Evolutionary conservation across 2,329 filamentous ascomycete genomes (phyloP).

Genomic region (Fusarium dlaminii): DNA sequence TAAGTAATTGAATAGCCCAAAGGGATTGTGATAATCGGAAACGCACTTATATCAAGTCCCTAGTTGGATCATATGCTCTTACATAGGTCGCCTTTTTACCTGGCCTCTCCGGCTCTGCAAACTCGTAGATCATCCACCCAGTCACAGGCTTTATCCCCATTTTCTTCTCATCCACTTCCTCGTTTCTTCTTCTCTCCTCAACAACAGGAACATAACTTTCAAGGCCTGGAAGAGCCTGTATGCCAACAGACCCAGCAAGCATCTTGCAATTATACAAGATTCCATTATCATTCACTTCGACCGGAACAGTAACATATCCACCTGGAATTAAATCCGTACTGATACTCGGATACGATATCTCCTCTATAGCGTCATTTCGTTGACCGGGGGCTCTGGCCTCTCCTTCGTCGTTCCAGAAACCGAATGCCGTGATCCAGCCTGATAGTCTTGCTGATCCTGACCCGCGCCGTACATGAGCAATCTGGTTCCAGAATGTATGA

Average conservation of each 20-base stretch:
- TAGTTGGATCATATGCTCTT: background rate
- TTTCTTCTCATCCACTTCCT: background rate
- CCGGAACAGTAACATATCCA: background rate
- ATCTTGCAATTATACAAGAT: background rate
- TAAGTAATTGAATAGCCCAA: no score
- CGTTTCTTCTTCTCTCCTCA: accelerated
- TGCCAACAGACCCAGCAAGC: background rate
- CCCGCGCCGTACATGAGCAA: accelerated
- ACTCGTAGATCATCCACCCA: background rate
- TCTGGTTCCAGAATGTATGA: background rate
- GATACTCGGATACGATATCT: background rate
- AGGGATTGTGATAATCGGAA: background rate
- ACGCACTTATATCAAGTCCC: background rate
- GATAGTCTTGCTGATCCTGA: background rate
- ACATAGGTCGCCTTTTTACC: background rate
- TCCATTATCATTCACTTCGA: accelerated
- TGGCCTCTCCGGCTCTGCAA: background rate
- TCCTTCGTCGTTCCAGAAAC: background rate
- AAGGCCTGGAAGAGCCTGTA: background rate
- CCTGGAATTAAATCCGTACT: accelerated
- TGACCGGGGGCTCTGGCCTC: no score
- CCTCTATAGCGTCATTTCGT: background rate
- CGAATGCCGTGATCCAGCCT: background rate
- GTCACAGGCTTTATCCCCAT: background rate
- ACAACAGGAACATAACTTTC: background rate